Base-by-base conservation (phyloP, 2,329 filamentous ascomycete species). In the Stachybotrys chartarum region DNA sequence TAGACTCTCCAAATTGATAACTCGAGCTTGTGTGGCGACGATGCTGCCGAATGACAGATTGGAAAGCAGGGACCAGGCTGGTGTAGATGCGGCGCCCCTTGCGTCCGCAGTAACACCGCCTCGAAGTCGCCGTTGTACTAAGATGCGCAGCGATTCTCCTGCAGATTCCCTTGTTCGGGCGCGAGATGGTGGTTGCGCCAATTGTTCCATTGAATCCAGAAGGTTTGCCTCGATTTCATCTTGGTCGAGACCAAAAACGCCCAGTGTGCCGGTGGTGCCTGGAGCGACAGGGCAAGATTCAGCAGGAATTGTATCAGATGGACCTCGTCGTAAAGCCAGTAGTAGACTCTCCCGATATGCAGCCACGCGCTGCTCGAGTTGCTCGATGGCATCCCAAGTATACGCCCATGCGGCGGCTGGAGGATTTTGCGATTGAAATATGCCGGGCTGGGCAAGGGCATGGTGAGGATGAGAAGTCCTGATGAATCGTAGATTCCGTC, bases 1-100 rank as follows among this genome's bases (percentile, higher is more conserved):
- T 62, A 96, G 81, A 55, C 88, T 89, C 53, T 89, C 87, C 32
- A 83, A 83, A 61, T 92, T 94, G 44, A 96, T 79, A 0, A 96
- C 74, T 47, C 84, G 81, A 7, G 90, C 84, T 70, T 97, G 93
- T 0, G 85, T 82, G 8, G 81, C 75, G 16, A 96, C 79, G 16
- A 93, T 77, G 0, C 90, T 88, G 1, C 82, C 84, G 62, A 96
- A 87, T 0, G 90, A 95, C 11, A 95, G 75, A 8, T 88, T 72
- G 1, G 89, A 86, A 32, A 81, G 65, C 7, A 87, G 68, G 1
- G 82, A 85, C 75, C 73, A 85, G 68, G 78, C 84, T 51, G 75
- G 83, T 30, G 72, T 74, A 48, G 78, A 72, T 12, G 72, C 67
- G 31, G 63, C 61, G 0, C 53, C 53, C 14, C 56, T 60, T 8